Conservation (phyloP, 73 alveolate species). For the Tetrahymena thermophila region DNA sequence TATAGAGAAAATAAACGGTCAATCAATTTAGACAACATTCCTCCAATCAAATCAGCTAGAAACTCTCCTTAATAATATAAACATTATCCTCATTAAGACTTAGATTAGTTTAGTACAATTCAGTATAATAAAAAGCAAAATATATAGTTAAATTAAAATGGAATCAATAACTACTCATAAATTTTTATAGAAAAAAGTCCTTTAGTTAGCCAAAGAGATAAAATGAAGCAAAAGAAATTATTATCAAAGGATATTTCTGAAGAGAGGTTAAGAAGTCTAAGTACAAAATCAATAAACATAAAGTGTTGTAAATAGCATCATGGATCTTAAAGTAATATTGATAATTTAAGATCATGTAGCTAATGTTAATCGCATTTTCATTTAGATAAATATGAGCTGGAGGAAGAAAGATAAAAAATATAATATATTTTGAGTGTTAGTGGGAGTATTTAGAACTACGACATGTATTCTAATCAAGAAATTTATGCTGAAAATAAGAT, state of each 20-base stretch:
- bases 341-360: not conserved
- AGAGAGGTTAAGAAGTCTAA: not conserved
- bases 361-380: not conserved
- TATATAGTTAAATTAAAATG: not conserved
- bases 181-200: not conserved
- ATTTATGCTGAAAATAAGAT: not conserved
- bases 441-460: not conserved
- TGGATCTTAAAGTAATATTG: not conserved
- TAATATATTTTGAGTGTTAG: not conserved
- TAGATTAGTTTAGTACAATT: not conserved
- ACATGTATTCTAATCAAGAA: not conserved
- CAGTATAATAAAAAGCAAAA: not conserved
- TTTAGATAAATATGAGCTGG: not conserved
- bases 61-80: not conserved
- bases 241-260: not conserved
- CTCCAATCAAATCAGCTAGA: not conserved
- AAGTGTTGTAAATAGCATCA: not conserved
- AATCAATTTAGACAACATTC: not conserved
- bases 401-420: not conserved
- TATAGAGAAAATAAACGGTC: not conserved
- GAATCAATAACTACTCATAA: not conserved
- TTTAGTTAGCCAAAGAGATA: not conserved
- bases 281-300: not conserved
- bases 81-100: not conserved
- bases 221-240: not conserved